Evolutionary conservation across 805 yeast genomes (phyloP), one percentile per base, ranked within the genome.

Genomic region (Candida nanaspora): DNA sequence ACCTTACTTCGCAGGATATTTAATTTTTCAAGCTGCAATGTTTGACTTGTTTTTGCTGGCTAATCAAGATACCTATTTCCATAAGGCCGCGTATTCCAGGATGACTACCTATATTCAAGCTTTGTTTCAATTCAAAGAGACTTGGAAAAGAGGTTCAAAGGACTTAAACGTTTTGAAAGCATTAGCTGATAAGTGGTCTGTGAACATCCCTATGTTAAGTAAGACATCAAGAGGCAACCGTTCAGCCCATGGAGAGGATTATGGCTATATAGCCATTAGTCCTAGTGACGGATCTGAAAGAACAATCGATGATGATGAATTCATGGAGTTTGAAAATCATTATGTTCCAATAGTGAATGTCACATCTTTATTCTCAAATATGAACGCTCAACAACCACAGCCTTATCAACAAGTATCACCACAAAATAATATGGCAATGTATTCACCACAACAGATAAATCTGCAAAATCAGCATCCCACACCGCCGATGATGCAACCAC

Each of bases 1-100:
- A 1, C 65, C 66, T 1, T 57, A 62, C 36, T 62, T 61, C 41
- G 51, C 55, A 2, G 59, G 63, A 11, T 62, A 62, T 32, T 39
- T 61, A 37, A 46, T 61, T 9, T 44, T 62, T 28, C 61, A 61
- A 16, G 52, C 57, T 43, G 59, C 65, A 2, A 51, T 59, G 34
- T 57, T 59, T 52, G 65, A 62, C 25, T 35, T 62, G 20, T 62
- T 62, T 28, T 33, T 60, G 4, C 39, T 59, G 8, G 51, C 63
- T 7, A 51, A 47, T 39, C 54, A 55, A 19, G 52, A 54, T 33
- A 46, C 43, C 4, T 22, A 46, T 1, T n/a, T 52, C 15, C 53
- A 52, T 25, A 39, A 33, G 3, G 45, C 29, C 6, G 53, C 65
- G 1, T 19, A 25, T 4, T 11, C 20, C 2, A 47, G 65, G 37